These are phyloP conservation scores for Cenchrus fungigraminus DNA, from an alignment of 176 grass and related monocot genomes.

Conservation along the genomic window DNA sequence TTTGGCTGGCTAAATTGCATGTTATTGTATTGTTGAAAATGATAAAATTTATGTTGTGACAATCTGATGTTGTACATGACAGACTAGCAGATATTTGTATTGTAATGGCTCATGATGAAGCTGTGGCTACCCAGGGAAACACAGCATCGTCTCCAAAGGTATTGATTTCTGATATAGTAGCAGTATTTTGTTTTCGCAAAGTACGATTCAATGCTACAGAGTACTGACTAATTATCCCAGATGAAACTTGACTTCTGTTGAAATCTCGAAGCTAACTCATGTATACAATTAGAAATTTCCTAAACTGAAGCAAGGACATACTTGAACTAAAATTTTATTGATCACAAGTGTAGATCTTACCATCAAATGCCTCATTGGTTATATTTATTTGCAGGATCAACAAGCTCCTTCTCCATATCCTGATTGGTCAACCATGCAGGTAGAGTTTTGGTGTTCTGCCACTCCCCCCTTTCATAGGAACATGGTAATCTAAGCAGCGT, in stretches of 20 bases:
- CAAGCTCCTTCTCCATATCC: slow-evolving; percentile 75
- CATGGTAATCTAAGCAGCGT: slow-evolving; percentile 7
- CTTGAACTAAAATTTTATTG: background rate
- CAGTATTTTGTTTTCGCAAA: background rate
- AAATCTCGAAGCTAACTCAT: slow-evolving; percentile 16
- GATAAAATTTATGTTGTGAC: background rate
- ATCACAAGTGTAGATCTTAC: slow-evolving; percentile 8
- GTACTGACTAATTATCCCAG: background rate
- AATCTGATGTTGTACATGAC: slow-evolving; percentile 35
- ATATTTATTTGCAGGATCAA: slow-evolving; percentile 61
- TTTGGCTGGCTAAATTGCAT: background rate
- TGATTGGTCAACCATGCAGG: slow-evolving; percentile 91
- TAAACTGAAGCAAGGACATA: background rate
- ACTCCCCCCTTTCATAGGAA: slow-evolving; percentile 8
- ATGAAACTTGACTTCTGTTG: background rate
- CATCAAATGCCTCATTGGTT: slow-evolving; percentile 26
- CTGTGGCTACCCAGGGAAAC: slow-evolving; percentile 67
- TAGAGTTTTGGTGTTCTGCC: slow-evolving; percentile 35
- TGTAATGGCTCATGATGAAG: slow-evolving; percentile 74
- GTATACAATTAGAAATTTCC: slow-evolving; percentile 9
- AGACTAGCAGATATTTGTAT: slow-evolving; percentile 3
- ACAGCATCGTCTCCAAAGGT: slow-evolving; percentile 70
- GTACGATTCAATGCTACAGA: slow-evolving; percentile 6
- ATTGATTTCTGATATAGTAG: slow-evolving; percentile 13
- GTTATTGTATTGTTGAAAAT: background rate